Evolutionary conservation across 208 protist species (phyloP).

Genomic region (Borovskyia barvae): DNA sequence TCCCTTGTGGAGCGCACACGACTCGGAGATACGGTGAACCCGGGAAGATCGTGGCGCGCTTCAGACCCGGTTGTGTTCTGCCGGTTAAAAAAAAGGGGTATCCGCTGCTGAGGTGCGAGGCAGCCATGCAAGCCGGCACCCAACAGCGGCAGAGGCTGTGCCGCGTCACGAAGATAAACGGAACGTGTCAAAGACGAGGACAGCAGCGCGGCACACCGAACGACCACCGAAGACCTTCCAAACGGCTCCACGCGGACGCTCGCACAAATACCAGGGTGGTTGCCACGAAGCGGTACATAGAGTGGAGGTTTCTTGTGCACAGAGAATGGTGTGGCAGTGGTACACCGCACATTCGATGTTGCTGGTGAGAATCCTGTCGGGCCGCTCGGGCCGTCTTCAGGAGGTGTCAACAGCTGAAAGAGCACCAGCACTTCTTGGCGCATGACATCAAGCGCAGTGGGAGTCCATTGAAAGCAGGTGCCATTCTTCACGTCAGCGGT

Average conservation of each 20-base stretch:
- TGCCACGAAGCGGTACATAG: conserved; percentile 18
- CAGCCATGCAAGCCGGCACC: conserved; percentile 14
- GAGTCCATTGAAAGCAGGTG: conserved; percentile 27
- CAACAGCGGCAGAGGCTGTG: conserved; percentile 1
- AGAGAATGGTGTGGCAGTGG: conserved; percentile 3
- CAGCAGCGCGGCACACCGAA: conserved; percentile 25
- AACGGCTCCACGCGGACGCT: conserved; percentile 10
- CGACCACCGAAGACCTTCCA: conserved; percentile 8
- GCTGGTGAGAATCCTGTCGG: background rate
- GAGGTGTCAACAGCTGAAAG: conserved; percentile 14
- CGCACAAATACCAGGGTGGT: too few relatives aligned
- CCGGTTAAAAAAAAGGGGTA: conserved; percentile 32
- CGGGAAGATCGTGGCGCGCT: conserved; percentile 2
- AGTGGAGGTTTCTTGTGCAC: conserved; percentile 15
- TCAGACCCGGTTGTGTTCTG: too few relatives aligned
- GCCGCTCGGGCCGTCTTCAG: background rate
- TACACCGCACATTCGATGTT: conserved; percentile 22
- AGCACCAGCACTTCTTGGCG: background rate
- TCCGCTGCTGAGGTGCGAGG: conserved; percentile 7
- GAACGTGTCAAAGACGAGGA: conserved; percentile 5
- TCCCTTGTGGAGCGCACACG: background rate
- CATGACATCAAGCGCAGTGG: conserved; percentile 4
- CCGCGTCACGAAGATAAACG: conserved; percentile 20
- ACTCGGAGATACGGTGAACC: conserved; percentile 9
- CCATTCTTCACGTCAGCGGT: conserved; percentile 18